phyloP scores from a whole-genome alignment of 345 rosid genomes.

The Citrus sp. region DNA sequence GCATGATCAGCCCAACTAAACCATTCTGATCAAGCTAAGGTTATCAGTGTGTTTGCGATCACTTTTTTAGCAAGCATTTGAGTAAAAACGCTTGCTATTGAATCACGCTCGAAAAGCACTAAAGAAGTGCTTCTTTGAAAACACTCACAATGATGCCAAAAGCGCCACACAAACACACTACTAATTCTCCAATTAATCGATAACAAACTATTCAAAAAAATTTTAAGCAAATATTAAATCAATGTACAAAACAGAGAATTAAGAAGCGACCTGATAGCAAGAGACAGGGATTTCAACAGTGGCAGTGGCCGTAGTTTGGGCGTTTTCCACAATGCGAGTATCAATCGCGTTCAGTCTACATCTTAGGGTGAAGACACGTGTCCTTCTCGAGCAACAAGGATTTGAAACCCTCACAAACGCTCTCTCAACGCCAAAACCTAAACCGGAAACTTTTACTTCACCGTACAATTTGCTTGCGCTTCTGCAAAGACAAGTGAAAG shows the following conservation, averaged over 20 bases:
- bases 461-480: not conserved
- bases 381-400: not conserved
- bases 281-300: slow-evolving; percentile 63
- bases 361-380: not conserved
- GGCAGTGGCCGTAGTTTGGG: slow-evolving; percentile 17
- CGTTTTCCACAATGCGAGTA: slow-evolving; percentile 49
- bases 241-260: not conserved
- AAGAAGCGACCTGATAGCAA: slow-evolving; percentile 63
- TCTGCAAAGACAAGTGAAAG: not conserved
- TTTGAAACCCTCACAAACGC: not conserved
- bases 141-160: not conserved
- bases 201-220: not conserved
- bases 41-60: not conserved
- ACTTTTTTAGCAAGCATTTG: not conserved
- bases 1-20: not conserved
- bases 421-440: not conserved
- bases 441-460: not conserved
- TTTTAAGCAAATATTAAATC: not conserved
- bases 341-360: slow-evolving; percentile 39
- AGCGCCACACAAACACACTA: not conserved
- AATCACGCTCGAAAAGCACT: not conserved
- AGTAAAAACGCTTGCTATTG: not conserved
- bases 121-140: not conserved
- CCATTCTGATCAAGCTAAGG: not conserved
- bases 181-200: not conserved